A percentile compares a stretch with the other conserved stretches of the same genome.
These are phyloP conservation scores for Fusarium temperatum DNA, from an alignment of 2,329 filamentous ascomycete genomes.

Conservation along the genomic window DNA sequence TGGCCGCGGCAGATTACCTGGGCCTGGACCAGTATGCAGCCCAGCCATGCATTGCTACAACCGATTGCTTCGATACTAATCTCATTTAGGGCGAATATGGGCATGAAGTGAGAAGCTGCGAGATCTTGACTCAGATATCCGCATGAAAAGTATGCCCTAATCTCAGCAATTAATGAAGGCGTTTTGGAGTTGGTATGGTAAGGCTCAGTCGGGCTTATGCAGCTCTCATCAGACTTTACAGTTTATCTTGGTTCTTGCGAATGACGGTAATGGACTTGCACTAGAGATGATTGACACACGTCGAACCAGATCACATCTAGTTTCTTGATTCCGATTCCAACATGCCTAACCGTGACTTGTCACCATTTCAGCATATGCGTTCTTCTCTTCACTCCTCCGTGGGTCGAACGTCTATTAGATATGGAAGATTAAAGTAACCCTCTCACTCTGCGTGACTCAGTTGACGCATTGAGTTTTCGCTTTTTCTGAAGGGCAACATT, in stretches of 20 bases:
- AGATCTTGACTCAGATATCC: background rate
- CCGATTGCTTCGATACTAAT: slow-evolving; percentile 43
- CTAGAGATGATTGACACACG: background rate
- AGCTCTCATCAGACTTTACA: background rate
- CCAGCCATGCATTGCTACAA: slow-evolving; percentile 45
- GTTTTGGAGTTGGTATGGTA: slow-evolving; percentile 33
- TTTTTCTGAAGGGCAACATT: slow-evolving; percentile 60
- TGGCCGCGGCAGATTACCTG: slow-evolving; percentile 81
- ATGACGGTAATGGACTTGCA: slow-evolving; percentile 27
- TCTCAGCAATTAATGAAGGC: slow-evolving; percentile 10
- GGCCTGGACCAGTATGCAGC: slow-evolving; percentile 66
- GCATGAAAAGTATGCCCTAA: background rate
- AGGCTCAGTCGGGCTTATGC: slow-evolving; percentile 5
- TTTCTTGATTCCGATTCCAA: background rate
- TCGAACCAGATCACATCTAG: background rate
- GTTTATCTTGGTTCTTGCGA: slow-evolving; percentile 15
- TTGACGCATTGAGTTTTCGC: slow-evolving; percentile 55
- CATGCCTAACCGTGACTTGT: slow-evolving; percentile 5
- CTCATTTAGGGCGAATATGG: slow-evolving; percentile 49
- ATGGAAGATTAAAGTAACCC: slow-evolving; percentile 62
- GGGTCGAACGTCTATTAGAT: slow-evolving; percentile 64
- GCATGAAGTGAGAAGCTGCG: slow-evolving; percentile 45
- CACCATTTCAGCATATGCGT: slow-evolving; percentile 65
- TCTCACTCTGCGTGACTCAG: slow-evolving; percentile 61
- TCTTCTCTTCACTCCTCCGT: slow-evolving; percentile 58